Base-by-base conservation (phyloP, 768 basidiomycete genomes). In the Xanthoconium purpureum region DNA sequence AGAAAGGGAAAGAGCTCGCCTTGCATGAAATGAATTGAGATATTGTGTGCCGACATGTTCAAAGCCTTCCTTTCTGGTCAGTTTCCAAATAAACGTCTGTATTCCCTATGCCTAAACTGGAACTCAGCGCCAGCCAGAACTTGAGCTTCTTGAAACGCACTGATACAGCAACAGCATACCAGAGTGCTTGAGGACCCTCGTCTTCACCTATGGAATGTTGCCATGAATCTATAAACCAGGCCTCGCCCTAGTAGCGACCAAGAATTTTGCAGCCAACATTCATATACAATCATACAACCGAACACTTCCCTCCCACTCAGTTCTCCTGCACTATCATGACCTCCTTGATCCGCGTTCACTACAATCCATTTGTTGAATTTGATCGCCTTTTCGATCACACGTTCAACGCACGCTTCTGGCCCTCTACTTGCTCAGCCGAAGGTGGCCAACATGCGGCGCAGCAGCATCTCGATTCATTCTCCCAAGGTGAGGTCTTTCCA, bases 401-500 rank as follows among this genome's bases (percentile, higher is more conserved):
- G 3, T 33, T 46, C 18, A 35, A 43, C 43, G 36, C 63, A 29
- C 58, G 63, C 13, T 59, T 57, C 47, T 24, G 30, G 51, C 38
- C 40, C 2, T 17, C 24, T 12, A 10, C 59, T 24, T 15, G 39
- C 9, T 46, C 39, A 1, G 13, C 51, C 18, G 33, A 36, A 47
- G 45, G 30, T 10, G 14, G 14, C 4, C 53, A 30, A 32, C 20
- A 8, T 29, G 20, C 30, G 6, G 8, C 0, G 9, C 7, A 20
- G 8, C 59, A 59, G 28, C 56, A 8, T 12, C 46, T 33, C 6
- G 28, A 32, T 12, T n/a, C 42, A 2, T 65, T 68, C 54, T 32
- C 13, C 64, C 71, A 15, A 67, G 30, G 68, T 68, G 37, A 18
- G 44, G 5, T 13, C 13, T 1, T n/a, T 50, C 18, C 5, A 9